These are phyloP conservation scores for Saposhnikovia divaricata DNA, from an alignment of 129 eudicot genomes.

Conservation along the genomic window DNA sequence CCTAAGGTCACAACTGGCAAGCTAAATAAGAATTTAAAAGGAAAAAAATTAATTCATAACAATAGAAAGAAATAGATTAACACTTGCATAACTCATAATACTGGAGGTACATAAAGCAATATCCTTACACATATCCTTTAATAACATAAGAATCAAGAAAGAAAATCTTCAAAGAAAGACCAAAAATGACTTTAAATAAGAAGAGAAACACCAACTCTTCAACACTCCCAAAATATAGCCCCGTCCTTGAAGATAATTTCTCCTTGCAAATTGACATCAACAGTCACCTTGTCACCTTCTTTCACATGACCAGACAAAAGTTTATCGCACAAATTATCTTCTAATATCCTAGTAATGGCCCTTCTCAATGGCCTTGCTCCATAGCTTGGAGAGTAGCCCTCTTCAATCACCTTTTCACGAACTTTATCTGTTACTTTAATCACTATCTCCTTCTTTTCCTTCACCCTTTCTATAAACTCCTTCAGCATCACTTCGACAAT, in stretches of 20 bases:
- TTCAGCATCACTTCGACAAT: conserved; percentile 38
- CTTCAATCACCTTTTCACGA: conserved; percentile 34
- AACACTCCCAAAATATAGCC: background rate
- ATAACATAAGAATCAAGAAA: background rate
- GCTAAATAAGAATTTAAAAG: no score
- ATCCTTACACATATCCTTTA: no score
- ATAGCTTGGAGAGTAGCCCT: conserved; percentile 35
- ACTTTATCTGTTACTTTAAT: conserved; percentile 28
- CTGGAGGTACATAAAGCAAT: no score
- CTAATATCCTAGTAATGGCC: conserved; percentile 37
- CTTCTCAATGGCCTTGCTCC: conserved; percentile 55
- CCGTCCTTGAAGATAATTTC: background rate
- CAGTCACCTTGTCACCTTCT: conserved; percentile 25
- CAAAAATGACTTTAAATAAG: background rate
- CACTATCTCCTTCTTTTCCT: conserved; percentile 23
- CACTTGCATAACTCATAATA: background rate
- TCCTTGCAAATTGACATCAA: background rate
- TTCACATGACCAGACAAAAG: conserved; percentile 33
- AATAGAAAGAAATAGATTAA: no score
- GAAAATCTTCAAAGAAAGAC: background rate
- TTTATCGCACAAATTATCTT: conserved; percentile 41
- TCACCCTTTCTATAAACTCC: conserved; percentile 32
- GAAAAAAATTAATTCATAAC: no score
- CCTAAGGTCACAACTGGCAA: no score
- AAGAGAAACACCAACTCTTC: background rate